phyloP scores from a whole-genome alignment of 495 filamentous ascomycete species.

The Hypomontagnella monticulosa region DNA sequence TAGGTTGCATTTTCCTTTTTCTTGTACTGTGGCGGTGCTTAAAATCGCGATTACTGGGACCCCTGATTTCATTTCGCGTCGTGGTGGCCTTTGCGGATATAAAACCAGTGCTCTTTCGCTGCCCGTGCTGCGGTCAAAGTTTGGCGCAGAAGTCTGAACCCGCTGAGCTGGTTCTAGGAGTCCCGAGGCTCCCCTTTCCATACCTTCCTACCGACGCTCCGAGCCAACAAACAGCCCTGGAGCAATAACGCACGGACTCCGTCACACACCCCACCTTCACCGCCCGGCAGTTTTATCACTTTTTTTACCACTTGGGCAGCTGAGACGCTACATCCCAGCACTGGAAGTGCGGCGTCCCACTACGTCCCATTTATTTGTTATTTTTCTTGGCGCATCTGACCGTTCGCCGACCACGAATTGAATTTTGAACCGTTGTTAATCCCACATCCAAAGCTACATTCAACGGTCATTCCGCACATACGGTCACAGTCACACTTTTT shows the following conservation, averaged over 20 bases:
- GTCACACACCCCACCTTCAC: slow-evolving; percentile 46
- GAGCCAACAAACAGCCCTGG: background rate
- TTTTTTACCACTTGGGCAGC: too few relatives aligned
- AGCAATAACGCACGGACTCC: slow-evolving; percentile 13
- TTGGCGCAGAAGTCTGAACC: slow-evolving; percentile 28
- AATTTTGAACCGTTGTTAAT: background rate
- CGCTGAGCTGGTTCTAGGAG: slow-evolving; percentile 26
- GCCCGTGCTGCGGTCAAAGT: slow-evolving; percentile 30
- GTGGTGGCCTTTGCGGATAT: slow-evolving; percentile 42
- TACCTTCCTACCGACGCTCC: slow-evolving; percentile 12
- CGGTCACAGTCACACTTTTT: too few relatives aligned
- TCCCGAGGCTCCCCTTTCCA: slow-evolving; percentile 6
- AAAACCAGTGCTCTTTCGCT: slow-evolving; percentile 46
- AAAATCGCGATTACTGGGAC: slow-evolving; percentile 37
- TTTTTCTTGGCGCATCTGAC: slow-evolving; percentile 10
- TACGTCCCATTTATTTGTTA: background rate
- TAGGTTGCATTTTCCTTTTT: slow-evolving; percentile 6
- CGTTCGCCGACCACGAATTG: slow-evolving; percentile 16
- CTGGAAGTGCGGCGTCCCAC: background rate
- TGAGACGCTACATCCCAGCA: slow-evolving; percentile 37
- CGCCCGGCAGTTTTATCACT: slow-evolving; percentile 50
- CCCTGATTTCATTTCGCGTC: slow-evolving; percentile 31
- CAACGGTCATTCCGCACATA: too few relatives aligned
- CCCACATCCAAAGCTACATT: too few relatives aligned
- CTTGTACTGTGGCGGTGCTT: slow-evolving; percentile 37